Base-by-base conservation (phyloP, 2,329 filamentous ascomycete species). In the Penicillium sp. region DNA sequence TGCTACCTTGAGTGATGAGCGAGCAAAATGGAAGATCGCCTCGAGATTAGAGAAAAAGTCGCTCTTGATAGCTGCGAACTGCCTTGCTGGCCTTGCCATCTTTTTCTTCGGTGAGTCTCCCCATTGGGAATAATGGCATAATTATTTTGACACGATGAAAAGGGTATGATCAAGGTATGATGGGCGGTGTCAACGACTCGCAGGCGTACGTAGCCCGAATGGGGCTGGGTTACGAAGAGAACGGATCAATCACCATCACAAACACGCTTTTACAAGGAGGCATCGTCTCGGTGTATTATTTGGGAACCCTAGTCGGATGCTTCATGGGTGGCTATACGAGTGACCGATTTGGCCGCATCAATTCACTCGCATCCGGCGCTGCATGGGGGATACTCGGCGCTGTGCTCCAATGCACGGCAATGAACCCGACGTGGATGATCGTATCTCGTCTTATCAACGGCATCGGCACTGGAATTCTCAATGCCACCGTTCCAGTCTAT, bases 401-500 rank as follows among this genome's bases (percentile, higher is more conserved):
- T 0, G 70, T 73, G 9, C 68, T 89, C 49, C 86, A 89, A 66
- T 81, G 79, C 52, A 82, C 82, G 1, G 83, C 87, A 0, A 78
- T 81, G 71, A 87, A 86, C 60, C 74, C 80, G 40, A 72, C 78
- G 21, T 88, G 84, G 84, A 88, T 88, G 85, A 83, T 87, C 50
- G 83, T 59, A 72, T 78, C 81, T 34, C 81, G 83, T 34, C 69
- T 80, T 13, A 72, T 85, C 21, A 85, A 84, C 46, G 83, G 84
- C 3, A 80, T 84, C 45, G 86, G 86, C 2, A 88, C 84, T 2
- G 86, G 86, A 22, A 82, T 88, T 43, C 68, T 88, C 13, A 88
- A 87, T 63, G 81, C 83, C 14, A 87, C 88, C 58, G 81, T 85
- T 0, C 86, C 86, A 0, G 84, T 87, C 2, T 88, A 83, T 83